Evolutionary conservation across 2,329 filamentous ascomycete genomes (phyloP).

Genomic region (Paecilomyces niveus): DNA sequence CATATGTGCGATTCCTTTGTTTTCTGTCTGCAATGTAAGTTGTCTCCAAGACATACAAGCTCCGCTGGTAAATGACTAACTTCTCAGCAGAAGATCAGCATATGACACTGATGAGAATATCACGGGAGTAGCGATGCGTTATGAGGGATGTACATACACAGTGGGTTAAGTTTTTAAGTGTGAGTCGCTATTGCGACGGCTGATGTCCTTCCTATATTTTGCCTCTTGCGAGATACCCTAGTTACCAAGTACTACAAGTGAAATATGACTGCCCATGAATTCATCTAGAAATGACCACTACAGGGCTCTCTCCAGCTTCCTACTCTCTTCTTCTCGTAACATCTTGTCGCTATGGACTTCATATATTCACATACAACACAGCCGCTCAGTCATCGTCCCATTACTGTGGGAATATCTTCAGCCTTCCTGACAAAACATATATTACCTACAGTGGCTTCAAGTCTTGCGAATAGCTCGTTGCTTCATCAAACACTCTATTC

Average conservation of each 20-base stretch:
- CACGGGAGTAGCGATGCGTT: neutral
- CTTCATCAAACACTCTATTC: too few species aligned
- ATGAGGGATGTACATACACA: neutral
- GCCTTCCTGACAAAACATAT: too few species aligned
- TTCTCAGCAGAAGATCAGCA: neutral
- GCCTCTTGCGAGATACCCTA: neutral
- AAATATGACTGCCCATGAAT: too few species aligned
- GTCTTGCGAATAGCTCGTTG: too few species aligned
- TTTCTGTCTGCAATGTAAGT: neutral
- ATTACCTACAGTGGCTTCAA: too few species aligned
- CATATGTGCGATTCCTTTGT: neutral
- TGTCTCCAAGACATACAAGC: neutral
- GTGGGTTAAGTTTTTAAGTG: neutral
- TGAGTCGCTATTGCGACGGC: neutral
- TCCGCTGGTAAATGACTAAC: neutral
- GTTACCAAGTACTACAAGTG: neutral
- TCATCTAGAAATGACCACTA: too few species aligned
- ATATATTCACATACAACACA: too few species aligned
- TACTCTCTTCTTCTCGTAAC: too few species aligned
- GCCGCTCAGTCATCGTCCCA: too few species aligned
- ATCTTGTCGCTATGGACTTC: too few species aligned
- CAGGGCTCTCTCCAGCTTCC: too few species aligned
- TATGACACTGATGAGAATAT: neutral
- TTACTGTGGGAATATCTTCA: too few species aligned
- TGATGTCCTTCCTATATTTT: neutral